These are phyloP conservation scores for Hirschfeldia incana DNA, from an alignment of 345 rosid species.

Conservation along the genomic window DNA sequence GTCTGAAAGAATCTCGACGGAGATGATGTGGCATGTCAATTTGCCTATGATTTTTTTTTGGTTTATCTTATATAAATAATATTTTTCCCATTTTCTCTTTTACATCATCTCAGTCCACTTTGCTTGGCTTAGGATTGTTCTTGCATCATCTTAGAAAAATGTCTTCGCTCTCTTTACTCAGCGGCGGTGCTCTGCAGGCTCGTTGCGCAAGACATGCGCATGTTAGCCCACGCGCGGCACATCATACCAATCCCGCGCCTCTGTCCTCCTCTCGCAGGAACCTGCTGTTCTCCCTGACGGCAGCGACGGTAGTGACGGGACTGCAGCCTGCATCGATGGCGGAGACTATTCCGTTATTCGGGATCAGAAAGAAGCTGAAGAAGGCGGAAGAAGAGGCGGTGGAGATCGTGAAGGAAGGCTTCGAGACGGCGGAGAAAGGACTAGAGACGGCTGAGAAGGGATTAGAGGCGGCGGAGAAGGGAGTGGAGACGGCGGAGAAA, in stretches of 20 bases:
- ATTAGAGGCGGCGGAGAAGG: slow-evolving; percentile 62
- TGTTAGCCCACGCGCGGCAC: slow-evolving; percentile 37
- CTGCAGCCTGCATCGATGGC: slow-evolving; percentile 50
- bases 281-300: slow-evolving; percentile 54
- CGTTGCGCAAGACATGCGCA: slow-evolving; percentile 31
- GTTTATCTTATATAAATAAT: neutral
- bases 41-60: neutral
- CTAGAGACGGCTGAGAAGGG: slow-evolving; percentile 55
- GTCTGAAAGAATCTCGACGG: neutral
- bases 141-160: slow-evolving; percentile 32
- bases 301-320: slow-evolving; percentile 45
- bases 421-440: slow-evolving; percentile 64
- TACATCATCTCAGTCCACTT: neutral
- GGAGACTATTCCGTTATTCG: slow-evolving; percentile 68
- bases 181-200: slow-evolving; percentile 22
- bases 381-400: slow-evolving; percentile 76
- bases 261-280: slow-evolving; percentile 51
- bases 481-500: slow-evolving; percentile 56
- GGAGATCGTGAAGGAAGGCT: slow-evolving; percentile 70
- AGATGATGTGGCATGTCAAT: neutral
- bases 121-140: slow-evolving; percentile 20
- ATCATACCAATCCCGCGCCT: slow-evolving; percentile 32
- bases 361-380: slow-evolving; percentile 69
- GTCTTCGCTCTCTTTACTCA: slow-evolving; percentile 49
- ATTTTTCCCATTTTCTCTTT: neutral